Percentiles rank a stretch among this genome's conserved stretches.
These are phyloP conservation scores for Allium sativum DNA, from an alignment of 106 monocot species.

Conservation along the genomic window DNA sequence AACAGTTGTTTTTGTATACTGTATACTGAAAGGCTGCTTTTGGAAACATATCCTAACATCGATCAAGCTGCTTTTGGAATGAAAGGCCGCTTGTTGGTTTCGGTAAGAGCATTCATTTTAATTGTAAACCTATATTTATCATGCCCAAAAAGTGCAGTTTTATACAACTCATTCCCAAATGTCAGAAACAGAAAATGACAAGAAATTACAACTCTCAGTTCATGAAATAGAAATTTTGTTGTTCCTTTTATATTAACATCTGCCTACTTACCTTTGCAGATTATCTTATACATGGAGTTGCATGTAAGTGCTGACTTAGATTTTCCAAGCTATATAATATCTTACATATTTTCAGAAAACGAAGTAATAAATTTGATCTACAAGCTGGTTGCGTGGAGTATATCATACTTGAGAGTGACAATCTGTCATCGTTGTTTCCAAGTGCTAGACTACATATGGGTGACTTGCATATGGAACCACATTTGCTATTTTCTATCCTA, in stretches of 20 bases:
- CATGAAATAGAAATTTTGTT: not conserved
- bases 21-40: too few species aligned
- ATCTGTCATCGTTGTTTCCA: slow-evolving; percentile 82
- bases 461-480: slow-evolving; percentile 42
- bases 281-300: slow-evolving; percentile 69
- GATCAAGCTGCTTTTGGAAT: slow-evolving; percentile 68
- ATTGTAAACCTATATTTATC: too few species aligned
- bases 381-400: slow-evolving; percentile 92
- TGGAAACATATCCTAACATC: slow-evolving; percentile 60
- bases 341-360: not conserved
- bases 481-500: slow-evolving; percentile 63
- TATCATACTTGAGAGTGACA: slow-evolving; percentile 92
- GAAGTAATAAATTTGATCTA: not conserved
- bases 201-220: not conserved
- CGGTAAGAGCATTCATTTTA: slow-evolving; percentile 28
- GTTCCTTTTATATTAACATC: not conserved
- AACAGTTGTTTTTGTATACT: too few species aligned
- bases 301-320: slow-evolving; percentile 56
- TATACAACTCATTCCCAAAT: not conserved
- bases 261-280: slow-evolving; percentile 24
- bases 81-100: slow-evolving; percentile 52
- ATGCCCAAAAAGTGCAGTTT: too few species aligned
- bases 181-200: not conserved
- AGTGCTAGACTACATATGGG: slow-evolving; percentile 48
- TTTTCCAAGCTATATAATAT: not conserved